Evolutionary conservation across 1,284 basidiomycete genomes (phyloP).

Genomic region (Marasmius sp.): DNA sequence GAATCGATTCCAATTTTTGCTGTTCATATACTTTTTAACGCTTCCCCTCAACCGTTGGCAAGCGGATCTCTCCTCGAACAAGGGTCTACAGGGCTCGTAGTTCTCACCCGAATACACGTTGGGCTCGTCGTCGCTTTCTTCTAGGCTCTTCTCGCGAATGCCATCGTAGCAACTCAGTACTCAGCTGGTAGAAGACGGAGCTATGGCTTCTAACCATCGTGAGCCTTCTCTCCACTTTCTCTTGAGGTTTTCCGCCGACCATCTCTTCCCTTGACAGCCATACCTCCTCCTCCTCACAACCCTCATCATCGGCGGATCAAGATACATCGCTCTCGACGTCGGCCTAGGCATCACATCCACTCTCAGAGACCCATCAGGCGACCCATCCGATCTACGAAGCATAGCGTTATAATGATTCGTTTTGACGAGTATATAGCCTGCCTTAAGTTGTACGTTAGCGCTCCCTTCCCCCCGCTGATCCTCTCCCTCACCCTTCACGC

Average conservation of each 20-base stretch:
- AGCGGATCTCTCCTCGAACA: conserved; percentile 77
- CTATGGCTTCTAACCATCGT: conserved; percentile 67
- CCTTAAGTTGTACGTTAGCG: no score
- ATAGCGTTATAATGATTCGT: conserved; percentile 79
- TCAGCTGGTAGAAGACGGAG: conserved; percentile 84
- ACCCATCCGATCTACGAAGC: conserved; percentile 55
- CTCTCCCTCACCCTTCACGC: no score
- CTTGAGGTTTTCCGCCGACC: not conserved
- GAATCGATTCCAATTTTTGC: conserved; percentile 64
- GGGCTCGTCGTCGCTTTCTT: conserved; percentile 71
- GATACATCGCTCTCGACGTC: conserved; percentile 80
- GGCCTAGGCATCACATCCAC: conserved; percentile 60
- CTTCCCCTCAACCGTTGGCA: conserved; percentile 78
- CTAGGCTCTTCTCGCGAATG: conserved; percentile 79
- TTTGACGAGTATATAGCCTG: conserved; percentile 84
- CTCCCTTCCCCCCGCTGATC: no score
- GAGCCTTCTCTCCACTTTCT: conserved; percentile 26
- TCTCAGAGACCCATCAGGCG: conserved; percentile 57
- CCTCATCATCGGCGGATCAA: conserved; percentile 67
- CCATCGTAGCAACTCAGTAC: conserved; percentile 79
- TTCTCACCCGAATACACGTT: conserved; percentile 74
- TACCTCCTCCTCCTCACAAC: conserved; percentile 55
- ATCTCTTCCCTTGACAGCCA: conserved; percentile 43
- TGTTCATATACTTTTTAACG: conserved; percentile 67
- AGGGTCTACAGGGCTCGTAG: conserved; percentile 65